Evolutionary conservation across 306 rosid genomes (phyloP), one percentile per base, ranked within the genome.

Genomic region (Glycyrrhiza uralensis): DNA sequence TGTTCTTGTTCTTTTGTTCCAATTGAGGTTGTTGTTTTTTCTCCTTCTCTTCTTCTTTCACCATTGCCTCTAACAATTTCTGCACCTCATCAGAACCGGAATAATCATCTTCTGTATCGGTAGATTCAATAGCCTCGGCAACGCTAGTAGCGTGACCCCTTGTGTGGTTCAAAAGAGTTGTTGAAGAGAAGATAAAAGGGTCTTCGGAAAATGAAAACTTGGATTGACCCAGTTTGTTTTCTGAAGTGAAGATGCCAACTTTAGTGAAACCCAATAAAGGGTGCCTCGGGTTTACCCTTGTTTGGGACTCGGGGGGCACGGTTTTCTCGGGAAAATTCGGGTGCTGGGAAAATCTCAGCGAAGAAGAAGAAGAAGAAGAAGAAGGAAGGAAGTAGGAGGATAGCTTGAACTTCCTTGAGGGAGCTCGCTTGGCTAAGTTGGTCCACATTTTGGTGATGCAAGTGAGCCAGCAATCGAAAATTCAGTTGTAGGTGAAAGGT

Each of bases 121-220:
- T 74, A 0, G 93, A 84, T 24, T 79, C 87, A 47, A 89, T 68
- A 0, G 96, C 97, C 83, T 89, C 96, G 0, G 97, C 96, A 8
- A 67, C 89, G 45, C 81, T 84, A 7, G 89, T 84, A 7, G 89
- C 92, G 39, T 85, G 78, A 28, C 88, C 74, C 63, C 81, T 85
- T 17, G 50, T 49, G 3, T 39, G 28, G 58, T 35, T 59, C 42
- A 50, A 14, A 59, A 41, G 49, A 29, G 4, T 62, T 38, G 4
- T 62, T 38, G 64, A 79, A 62, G 55, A 76, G 81, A 69, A 79
- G 6, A 54, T 62, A 30, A 79, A 56, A 19, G 65, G 46, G 18
- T 73, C 29, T 52, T 59, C 70, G 1, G 60, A 81, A 70, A 68
- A 68, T 67, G 29, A 11, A 6, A 76, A 82, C 50, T 54, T 70